Evolutionary conservation across 371 early-diverging fungal genomes (phyloP).

Genomic region (Entomophthora muscae): DNA sequence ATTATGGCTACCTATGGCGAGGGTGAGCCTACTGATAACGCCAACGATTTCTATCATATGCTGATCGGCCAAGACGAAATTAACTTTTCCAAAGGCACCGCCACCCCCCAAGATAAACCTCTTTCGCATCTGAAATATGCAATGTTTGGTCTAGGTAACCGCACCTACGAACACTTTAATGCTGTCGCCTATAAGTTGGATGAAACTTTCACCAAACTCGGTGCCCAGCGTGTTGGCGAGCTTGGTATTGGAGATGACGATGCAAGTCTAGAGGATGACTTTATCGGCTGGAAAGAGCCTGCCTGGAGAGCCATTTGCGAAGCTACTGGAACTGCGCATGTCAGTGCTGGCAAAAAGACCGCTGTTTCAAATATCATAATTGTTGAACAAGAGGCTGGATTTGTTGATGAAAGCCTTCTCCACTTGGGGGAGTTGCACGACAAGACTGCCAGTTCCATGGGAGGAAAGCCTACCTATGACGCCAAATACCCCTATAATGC

Average conservation of each 20-base stretch:
- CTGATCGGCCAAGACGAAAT: constrained; percentile 44
- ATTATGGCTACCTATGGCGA: constrained; percentile 80
- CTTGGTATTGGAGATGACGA: constrained; percentile 95
- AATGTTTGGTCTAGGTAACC: constrained; percentile 92
- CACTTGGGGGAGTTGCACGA: constrained; percentile 41
- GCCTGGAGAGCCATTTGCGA: constrained; percentile 62
- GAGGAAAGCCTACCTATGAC: constrained; percentile 28
- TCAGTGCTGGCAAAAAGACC: constrained; percentile 9
- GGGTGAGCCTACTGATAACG: constrained; percentile 88
- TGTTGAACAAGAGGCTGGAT: constrained; percentile 21
- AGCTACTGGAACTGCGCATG: constrained; percentile 21
- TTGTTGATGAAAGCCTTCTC: constrained; percentile 19
- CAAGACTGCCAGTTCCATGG: constrained; percentile 11
- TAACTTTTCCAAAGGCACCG: constrained; percentile 35
- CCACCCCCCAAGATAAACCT: constrained; percentile 25
- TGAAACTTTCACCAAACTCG: constrained; percentile 34
- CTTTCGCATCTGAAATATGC: constrained; percentile 48
- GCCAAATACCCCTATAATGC: constrained; percentile 68
- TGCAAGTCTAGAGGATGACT: constrained; percentile 86
- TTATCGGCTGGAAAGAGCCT: constrained; percentile 76
- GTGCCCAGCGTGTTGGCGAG: constrained; percentile 60
- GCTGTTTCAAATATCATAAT: constrained; percentile 19
- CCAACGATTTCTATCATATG: constrained; percentile 62
- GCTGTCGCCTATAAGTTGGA: constrained; percentile 53
- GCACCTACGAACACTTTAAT: constrained; percentile 92